phyloP scores from a whole-genome alignment of 805 yeast genomes.

The Diddensiella transvaalensis region DNA sequence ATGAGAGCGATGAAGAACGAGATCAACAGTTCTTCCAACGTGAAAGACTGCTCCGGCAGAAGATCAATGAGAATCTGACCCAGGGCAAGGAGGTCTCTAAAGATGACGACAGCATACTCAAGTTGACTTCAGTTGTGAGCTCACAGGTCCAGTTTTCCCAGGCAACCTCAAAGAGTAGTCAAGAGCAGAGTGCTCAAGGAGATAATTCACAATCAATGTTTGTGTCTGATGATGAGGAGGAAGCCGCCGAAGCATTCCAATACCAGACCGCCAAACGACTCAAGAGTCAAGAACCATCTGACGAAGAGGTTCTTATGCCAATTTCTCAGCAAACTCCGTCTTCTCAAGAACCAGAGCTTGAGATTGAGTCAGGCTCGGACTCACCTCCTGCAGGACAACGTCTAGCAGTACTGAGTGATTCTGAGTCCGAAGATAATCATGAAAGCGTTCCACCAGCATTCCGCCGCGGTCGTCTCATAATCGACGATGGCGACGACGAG shows the following conservation, averaged over 20 bases:
- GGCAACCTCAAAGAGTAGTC: neutral
- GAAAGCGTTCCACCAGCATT: too few relatives aligned
- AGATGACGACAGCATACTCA: neutral
- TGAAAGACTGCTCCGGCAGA: slow-evolving; percentile 41
- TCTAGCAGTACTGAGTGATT: neutral
- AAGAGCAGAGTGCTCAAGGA: neutral
- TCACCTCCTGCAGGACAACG: neutral
- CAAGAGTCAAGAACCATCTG: slow-evolving; percentile 1
- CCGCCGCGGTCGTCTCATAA: slow-evolving; percentile 14
- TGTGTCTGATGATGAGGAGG: slow-evolving; percentile 6
- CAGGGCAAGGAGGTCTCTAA: neutral
- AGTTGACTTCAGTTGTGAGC: neutral
- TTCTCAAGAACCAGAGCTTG: neutral
- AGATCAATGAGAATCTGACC: neutral
- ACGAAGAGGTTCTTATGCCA: neutral
- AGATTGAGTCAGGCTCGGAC: neutral
- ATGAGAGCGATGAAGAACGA: slow-evolving; percentile 56
- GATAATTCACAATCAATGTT: neutral
- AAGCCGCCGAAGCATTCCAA: neutral
- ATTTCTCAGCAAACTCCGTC: neutral
- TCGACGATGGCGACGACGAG: slow-evolving; percentile 24
- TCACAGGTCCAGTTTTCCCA: too few relatives aligned
- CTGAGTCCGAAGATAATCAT: neutral
- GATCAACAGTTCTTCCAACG: slow-evolving; percentile 51
- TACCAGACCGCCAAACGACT: too few relatives aligned